Evolutionary conservation across 192 early-diverging fungal genomes (phyloP).

Genomic region (Coemansia sp.): DNA sequence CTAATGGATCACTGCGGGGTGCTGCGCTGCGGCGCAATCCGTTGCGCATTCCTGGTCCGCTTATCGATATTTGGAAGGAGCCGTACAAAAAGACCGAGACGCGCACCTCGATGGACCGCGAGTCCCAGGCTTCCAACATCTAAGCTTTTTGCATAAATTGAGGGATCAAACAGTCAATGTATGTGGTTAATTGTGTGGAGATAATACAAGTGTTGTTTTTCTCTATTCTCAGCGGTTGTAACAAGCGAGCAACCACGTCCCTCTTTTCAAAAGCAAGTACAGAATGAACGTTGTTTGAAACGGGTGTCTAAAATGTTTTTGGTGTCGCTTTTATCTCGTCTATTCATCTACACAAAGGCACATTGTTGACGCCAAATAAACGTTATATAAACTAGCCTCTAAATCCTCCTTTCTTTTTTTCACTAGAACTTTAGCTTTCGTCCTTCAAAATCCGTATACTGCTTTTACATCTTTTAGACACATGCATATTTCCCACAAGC

Average conservation of each 20-base stretch:
- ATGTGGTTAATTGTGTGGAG: too few relatives aligned
- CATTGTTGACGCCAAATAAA: too few relatives aligned
- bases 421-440: neutral
- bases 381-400: too few relatives aligned
- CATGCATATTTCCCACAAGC: neutral
- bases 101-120: slow-evolving; percentile 15
- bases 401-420: neutral
- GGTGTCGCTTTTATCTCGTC: too few relatives aligned
- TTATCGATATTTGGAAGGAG: slow-evolving; percentile 50
- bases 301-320: too few relatives aligned
- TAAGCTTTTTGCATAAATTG: neutral
- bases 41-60: slow-evolving; percentile 37
- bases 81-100: slow-evolving; percentile 30
- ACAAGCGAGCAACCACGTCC: too few relatives aligned
- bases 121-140: slow-evolving; percentile 21
- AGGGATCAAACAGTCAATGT: too few relatives aligned
- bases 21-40: slow-evolving; percentile 31
- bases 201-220: too few relatives aligned
- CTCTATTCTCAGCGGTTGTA: too few relatives aligned
- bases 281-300: too few relatives aligned
- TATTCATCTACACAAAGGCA: too few relatives aligned
- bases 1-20: slow-evolving; percentile 6
- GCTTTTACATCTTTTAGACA: slow-evolving; percentile 1
- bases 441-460: neutral
- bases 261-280: too few relatives aligned